These are phyloP conservation scores for Lodderomyces pseudojiufengensis DNA, from an alignment of 1,139 yeast genomes.

Conservation along the genomic window DNA sequence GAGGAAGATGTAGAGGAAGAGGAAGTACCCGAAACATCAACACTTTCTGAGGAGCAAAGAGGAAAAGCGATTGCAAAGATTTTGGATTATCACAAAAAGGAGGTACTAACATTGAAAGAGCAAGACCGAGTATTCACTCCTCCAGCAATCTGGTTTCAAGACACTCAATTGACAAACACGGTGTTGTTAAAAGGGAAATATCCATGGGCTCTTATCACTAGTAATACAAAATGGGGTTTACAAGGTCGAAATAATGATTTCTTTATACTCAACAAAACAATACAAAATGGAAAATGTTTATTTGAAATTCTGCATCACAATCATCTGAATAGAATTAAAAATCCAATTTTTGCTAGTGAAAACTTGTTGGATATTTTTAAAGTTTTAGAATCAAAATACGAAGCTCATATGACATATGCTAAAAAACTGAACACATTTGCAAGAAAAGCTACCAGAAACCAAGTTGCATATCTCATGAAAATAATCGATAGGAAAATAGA, in stretches of 20 bases:
- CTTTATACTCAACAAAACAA: slow-evolving; percentile 16
- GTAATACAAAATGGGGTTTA: slow-evolving; percentile 30
- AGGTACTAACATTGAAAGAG: slow-evolving; percentile 23
- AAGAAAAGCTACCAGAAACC: slow-evolving; percentile 5
- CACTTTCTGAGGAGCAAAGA: slow-evolving; percentile 8
- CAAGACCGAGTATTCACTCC: slow-evolving; percentile 26
- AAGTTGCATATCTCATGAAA: slow-evolving; percentile 4
- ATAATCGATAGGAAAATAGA: not conserved
- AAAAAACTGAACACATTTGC: slow-evolving; percentile 2
- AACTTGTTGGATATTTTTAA: slow-evolving; percentile 10
- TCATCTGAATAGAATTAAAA: slow-evolving; percentile 12
- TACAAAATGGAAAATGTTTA: slow-evolving; percentile 5
- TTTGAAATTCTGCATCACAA: slow-evolving; percentile 18
- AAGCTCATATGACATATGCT: slow-evolving; percentile 1
- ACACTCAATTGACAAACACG: slow-evolving; percentile 17
- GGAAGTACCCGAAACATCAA: slow-evolving; percentile 9
- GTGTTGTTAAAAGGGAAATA: slow-evolving; percentile 12
- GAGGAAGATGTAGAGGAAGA: slow-evolving; percentile 15
- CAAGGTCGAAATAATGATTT: slow-evolving; percentile 15
- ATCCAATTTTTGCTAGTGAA: slow-evolving; percentile 16
- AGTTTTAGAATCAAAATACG: slow-evolving; percentile 1
- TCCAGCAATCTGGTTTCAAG: slow-evolving; percentile 12
- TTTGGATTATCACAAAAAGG: slow-evolving; percentile 5
- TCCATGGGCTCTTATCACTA: slow-evolving; percentile 7
- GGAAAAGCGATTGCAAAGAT: slow-evolving; percentile 3